These are phyloP conservation scores for Neofusicoccum sp. DNA, from an alignment of 2,329 filamentous ascomycete species.

Conservation along the genomic window DNA sequence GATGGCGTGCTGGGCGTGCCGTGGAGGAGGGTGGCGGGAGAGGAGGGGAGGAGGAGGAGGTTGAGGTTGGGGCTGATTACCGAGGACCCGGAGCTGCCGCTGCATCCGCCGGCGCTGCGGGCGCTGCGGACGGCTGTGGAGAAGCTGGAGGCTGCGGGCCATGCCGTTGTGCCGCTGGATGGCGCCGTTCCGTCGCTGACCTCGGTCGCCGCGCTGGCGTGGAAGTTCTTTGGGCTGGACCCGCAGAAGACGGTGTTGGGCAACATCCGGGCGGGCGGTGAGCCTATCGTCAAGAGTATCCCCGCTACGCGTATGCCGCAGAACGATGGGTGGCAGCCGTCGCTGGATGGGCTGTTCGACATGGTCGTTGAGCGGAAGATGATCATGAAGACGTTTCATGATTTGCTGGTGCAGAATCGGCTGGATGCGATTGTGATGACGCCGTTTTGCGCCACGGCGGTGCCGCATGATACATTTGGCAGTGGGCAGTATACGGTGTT, in stretches of 20 bases:
- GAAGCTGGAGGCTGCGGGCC: conserved; percentile 43
- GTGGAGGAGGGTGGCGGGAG: conserved; percentile 44
- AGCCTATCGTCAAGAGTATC: conserved; percentile 49
- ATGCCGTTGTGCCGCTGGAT: conserved; percentile 32
- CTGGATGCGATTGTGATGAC: conserved; percentile 57
- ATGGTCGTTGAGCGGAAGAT: conserved; percentile 43
- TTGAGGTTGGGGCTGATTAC: conserved; percentile 24
- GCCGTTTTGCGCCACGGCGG: conserved; percentile 54
- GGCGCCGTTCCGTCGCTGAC: conserved; percentile 27
- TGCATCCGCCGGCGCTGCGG: conserved; percentile 28
- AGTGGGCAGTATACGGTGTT: conserved; percentile 51
- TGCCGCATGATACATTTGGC: conserved; percentile 28
- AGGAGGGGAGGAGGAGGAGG: neutral
- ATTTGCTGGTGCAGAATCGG: conserved; percentile 44
- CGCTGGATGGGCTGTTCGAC: conserved; percentile 45
- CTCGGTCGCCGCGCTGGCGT: conserved; percentile 39
- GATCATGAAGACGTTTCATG: conserved; percentile 46
- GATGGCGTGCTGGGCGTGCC: conserved; percentile 45
- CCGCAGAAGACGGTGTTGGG: conserved; percentile 36
- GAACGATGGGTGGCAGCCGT: conserved; percentile 35
- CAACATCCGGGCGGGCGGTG: conserved; percentile 43
- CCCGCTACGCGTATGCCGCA: conserved; percentile 34
- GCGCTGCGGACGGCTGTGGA: conserved; percentile 47
- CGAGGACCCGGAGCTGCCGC: conserved; percentile 47
- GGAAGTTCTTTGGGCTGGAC: conserved; percentile 48